Conservation (phyloP, 345 rosid species). For the Anastatica hierochuntica region DNA sequence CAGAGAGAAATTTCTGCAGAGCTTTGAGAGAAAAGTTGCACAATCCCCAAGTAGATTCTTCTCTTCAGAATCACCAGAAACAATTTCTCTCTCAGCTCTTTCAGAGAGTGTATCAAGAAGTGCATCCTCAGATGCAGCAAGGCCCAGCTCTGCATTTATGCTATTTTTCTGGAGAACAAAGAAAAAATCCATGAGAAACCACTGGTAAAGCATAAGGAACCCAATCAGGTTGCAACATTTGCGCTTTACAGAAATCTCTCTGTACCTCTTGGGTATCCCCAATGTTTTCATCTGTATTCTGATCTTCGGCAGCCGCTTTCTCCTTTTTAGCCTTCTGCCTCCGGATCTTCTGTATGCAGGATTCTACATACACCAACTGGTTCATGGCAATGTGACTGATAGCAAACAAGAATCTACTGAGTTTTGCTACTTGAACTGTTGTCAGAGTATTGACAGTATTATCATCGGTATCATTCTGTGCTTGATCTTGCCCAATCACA, state of each 20-base stretch:
- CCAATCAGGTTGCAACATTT: neutral
- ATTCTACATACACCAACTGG: constrained; percentile 89
- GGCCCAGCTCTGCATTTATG: constrained; percentile 89
- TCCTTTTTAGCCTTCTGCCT: constrained; percentile 64
- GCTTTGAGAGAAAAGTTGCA: constrained; percentile 78
- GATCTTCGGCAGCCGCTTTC: constrained; percentile 34
- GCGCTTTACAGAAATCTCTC: neutral
- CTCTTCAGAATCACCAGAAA: constrained; percentile 49
- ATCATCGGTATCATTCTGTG: constrained; percentile 31
- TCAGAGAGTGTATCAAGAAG: constrained; percentile 73
- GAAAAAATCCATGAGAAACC: constrained; percentile 1
- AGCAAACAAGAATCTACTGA: constrained; percentile 73
- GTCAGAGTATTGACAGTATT: constrained; percentile 27
- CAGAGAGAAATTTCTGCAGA: constrained; percentile 73
- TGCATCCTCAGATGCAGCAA: constrained; percentile 92
- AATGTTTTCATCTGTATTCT: constrained; percentile 24
- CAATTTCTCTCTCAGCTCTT: constrained; percentile 82
- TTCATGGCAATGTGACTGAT: constrained; percentile 91
- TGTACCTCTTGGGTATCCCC: constrained; percentile 21
- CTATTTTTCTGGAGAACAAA: constrained; percentile 45
- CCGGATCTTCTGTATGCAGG: constrained; percentile 68
- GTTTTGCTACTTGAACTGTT: constrained; percentile 60
- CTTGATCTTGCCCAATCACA: constrained; percentile 35
- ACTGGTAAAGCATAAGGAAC: neutral
- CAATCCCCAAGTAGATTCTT: constrained; percentile 74